Evolutionary conservation across 148 eudicot genomes (phyloP), one percentile per base, ranked within the genome.

Genomic region (Nepenthes mirabilis): DNA sequence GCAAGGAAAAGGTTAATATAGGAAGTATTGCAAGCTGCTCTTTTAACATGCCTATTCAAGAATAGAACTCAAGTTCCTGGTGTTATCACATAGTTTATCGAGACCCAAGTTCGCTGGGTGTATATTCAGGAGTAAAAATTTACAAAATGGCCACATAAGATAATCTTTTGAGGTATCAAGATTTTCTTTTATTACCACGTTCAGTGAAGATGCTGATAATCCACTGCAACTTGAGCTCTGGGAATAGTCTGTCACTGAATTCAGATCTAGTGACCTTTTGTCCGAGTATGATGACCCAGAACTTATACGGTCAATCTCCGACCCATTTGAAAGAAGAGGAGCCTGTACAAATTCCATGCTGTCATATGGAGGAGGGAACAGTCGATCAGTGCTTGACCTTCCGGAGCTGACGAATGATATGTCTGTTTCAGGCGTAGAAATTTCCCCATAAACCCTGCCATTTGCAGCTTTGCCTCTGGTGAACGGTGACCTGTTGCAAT

Each of bases 361-460:
- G 45, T 76, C 83, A 7, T 56, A 63, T 7, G 77, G 40, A 36
- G 51, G 55, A 2, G 55, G 11, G 11, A 54, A 61, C 43, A 65
- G 14, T 9, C 50, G 51, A 48, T 47, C 95, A 0, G 66, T 72
- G 83, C 79, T 81, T 62, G 79, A 83, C 68, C 90, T 74, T 3
- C 65, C 56, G 1, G 89, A 59, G 71, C 82, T 71, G 58, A 89
- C 94, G 52, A 81, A 89, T 52, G 94, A 86, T 74, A 86, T 83
- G 62, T 89, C 94, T 5, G 71, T 43, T 6, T 89, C 87, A 6
- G 75, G 69, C 65, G 67, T 12, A 1, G 82, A 67, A 36, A 83
- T 37, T 8, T 82, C 90, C 54, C 82, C 87, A 57, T 74, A 81
- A 52, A 85, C 66, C 67, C 76, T 75, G 52, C 79, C 79, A 56